Base-by-base conservation (phyloP, 306 rosid genomes). In the Aeschynomene evenia region DNA sequence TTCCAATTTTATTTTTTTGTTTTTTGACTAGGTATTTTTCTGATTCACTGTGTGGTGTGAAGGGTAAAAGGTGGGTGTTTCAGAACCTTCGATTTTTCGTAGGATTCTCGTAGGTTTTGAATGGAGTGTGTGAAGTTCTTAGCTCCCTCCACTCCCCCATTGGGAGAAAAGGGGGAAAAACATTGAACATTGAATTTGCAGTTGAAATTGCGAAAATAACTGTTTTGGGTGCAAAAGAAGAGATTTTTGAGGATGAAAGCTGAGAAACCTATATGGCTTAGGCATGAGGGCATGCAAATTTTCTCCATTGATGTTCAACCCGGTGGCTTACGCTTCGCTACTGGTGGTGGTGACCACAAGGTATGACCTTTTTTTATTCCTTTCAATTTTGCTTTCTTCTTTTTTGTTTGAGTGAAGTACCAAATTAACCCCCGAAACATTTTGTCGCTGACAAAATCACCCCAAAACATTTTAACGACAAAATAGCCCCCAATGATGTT, bases 261-360 rank as follows among this genome's bases (percentile, higher is more conserved):
- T 4, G 99, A 94, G 81, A 94, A 94, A 72, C 99, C 97, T 58
- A 82, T 87, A 31, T 94, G 97, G 97, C 85, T 94, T 67, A 88
- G 87, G 79, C 99, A 94, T 79, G 97, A 94, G 71, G 97, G 99
- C 12, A 87, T 91, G 96, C 97, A 94, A 68, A 94, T 94, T 72
- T 94, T 94, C 84, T 94, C 96, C 79, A 91, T 94, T 78, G 99
- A 94, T 84, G 92, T 94, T 66, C 99, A 94, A 81, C 96, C 97
- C 6, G 97, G 96, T 10, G 97, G 97, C 5, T 87, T 87, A 42
- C 80, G 99, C 78, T 85, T 94, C 20, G 96, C 97, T 10, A 90
- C 99, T 76, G 99, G 99, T 45, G 99, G 99, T 54, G 99, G 99
- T 71, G 99, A 94, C 86, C 97, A 94, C 77, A 94, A 94, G 97